Percentiles rank a stretch among this genome's conserved stretches.
Evolutionary conservation across 192 early-diverging fungal genomes (phyloP).

Genomic region (Neocallimastix lanati): DNA sequence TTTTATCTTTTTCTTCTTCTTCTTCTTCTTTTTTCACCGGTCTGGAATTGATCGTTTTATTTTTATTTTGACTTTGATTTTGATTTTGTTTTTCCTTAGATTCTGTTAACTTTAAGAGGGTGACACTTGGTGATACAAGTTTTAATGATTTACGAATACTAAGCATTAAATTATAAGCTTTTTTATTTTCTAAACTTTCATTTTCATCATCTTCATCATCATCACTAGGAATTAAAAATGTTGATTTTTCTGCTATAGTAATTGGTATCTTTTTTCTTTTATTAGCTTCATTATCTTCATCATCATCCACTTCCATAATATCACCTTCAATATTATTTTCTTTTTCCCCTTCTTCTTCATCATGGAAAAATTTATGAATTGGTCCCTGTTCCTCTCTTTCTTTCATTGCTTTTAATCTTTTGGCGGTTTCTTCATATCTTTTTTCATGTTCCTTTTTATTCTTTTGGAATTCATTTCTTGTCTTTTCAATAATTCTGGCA

Average conservation of each 20-base stretch:
- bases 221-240: neutral
- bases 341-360: neutral
- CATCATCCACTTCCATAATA: neutral
- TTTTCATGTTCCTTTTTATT: neutral
- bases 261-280: neutral
- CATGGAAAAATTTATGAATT: neutral
- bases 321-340: neutral
- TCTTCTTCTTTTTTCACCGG: neutral
- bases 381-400: neutral
- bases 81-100: too few relatives aligned
- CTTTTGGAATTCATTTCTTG: neutral
- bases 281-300: neutral
- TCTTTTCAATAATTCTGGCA: conserved; percentile 24
- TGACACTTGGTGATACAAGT: neutral
- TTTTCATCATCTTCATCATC: neutral
- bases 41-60: too few relatives aligned
- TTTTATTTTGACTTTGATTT: too few relatives aligned
- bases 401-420: neutral
- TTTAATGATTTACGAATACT: neutral
- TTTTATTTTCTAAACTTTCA: neutral
- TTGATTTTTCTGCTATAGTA: neutral
- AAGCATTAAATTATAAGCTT: neutral
- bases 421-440: neutral
- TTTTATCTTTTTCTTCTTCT: neutral
- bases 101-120: neutral